Conservation (phyloP, 208 protist genomes). For the Willaertia magna region DNA sequence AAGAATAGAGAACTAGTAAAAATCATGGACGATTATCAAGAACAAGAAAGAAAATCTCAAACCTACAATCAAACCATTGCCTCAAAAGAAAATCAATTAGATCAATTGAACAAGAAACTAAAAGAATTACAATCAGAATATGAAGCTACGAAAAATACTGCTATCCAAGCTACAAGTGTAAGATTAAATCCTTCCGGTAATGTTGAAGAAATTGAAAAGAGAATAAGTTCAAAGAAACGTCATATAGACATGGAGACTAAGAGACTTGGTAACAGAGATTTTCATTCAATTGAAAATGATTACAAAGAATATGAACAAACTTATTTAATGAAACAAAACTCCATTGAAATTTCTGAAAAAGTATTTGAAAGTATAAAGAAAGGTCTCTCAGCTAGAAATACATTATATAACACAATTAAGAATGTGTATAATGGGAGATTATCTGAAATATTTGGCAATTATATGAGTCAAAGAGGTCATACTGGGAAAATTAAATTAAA, state of each 20-base stretch:
- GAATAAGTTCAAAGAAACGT: neutral
- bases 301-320: neutral
- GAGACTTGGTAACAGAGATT: neutral
- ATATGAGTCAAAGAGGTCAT: constrained; percentile 1
- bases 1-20: neutral
- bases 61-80: too few relatives aligned
- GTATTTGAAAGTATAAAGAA: neutral
- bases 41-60: neutral
- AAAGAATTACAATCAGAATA: too few relatives aligned
- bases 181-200: neutral
- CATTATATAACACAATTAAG: neutral
- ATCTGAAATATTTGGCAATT: neutral
- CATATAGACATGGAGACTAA: neutral
- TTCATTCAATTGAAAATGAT: neutral
- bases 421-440: neutral
- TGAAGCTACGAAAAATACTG: too few relatives aligned
- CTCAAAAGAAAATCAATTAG: too few relatives aligned
- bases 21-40: neutral
- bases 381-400: neutral
- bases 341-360: neutral
- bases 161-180: too few relatives aligned
- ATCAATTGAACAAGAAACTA: too few relatives aligned
- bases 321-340: neutral
- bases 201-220: neutral
- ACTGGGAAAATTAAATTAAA: neutral